Percentiles rank a stretch among this genome's conserved stretches.
Conservation (phyloP, 1,284 basidiomycete species). For the Sporisorium reilianum region DNA sequence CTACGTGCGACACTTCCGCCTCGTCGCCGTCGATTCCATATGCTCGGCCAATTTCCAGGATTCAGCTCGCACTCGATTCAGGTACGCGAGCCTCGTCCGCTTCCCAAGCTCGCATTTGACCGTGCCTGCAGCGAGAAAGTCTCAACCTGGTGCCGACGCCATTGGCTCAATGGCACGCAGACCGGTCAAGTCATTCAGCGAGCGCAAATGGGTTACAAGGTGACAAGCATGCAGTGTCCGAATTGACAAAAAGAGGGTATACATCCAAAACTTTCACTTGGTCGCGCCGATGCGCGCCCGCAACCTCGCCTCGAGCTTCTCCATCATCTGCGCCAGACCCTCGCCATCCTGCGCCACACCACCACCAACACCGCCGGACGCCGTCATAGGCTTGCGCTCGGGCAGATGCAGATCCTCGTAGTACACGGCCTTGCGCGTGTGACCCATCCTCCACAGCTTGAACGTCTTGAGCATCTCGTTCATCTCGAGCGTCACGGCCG, state of each 20-base stretch:
- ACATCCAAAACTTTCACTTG: constrained; percentile 17
- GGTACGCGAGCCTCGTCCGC: no score
- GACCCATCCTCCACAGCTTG: constrained; percentile 50
- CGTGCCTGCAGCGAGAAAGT: no score
- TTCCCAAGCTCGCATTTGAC: background rate
- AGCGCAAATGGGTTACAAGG: background rate
- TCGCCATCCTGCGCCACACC: constrained; percentile 33
- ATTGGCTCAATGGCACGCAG: background rate
- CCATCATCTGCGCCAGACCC: constrained; percentile 45
- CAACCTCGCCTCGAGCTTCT: constrained; percentile 48
- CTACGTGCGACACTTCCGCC: no score
- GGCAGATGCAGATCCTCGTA: constrained; percentile 46
- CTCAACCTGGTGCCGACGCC: background rate
- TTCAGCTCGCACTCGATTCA: no score
- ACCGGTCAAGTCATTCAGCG: background rate
- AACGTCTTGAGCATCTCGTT: constrained; percentile 49
- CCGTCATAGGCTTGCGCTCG: constrained; percentile 51
- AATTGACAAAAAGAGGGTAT: background rate
- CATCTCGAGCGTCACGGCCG: constrained; percentile 30
- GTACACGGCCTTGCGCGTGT: constrained; percentile 50
- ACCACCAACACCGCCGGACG: constrained; percentile 44
- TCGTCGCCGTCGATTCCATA: no score
- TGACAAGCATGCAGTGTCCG: background rate
- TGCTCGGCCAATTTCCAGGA: no score
- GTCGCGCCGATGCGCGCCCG: constrained; percentile 41